Base-by-base conservation (phyloP, 208 protist genomes). In the Trypanosoma vivax region DNA sequence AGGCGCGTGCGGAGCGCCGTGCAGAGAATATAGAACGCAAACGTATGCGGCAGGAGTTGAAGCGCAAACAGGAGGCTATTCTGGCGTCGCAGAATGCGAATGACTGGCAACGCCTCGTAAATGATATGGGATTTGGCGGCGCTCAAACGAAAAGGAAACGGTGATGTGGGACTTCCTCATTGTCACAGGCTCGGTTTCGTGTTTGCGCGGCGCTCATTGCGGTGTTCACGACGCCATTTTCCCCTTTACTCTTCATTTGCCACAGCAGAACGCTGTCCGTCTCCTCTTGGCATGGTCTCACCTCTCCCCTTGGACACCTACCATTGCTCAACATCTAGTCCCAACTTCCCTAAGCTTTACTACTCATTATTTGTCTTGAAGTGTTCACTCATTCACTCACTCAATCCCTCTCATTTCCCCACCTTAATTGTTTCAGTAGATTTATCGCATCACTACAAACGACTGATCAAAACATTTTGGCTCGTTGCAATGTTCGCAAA, bases 61-160 rank as follows among this genome's bases (percentile, higher is more conserved):
- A 79, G 60, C 50, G 66, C 14, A 69, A 79, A 35, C 29, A 57
- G 19, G 63, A 63, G 10, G 74, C 70, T 9, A 66, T 66, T 53
- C 56, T 76, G 27, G 61, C 83, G 3, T 73, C 61, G 14, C 70
- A 83, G 48, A 78, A 82, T 37, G 76, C 77, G 16, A 73, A 74
- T 49, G 84, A 88, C 41, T 92, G 84, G 80, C 73, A 86, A 40
- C 19, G 68, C 29, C 45, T 85, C 48, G 72, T 88, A 50, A 50
- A 56, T 13, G 82, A 90, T 40, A 71, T 83, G 64, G 75, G 71
- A 50, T 9, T 61, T 23, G 40, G 21, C 10, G 35, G 34, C 38
- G 41, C 34, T 19, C 33, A 10, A 3, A 61, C 50, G 39, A 60
- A 48, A 19, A 47, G 48, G 24, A 57, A 38, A 29, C 43, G 46